Conservation (phyloP, 2,329 filamentous ascomycete genomes). For the Calonectria hongkongensis region DNA sequence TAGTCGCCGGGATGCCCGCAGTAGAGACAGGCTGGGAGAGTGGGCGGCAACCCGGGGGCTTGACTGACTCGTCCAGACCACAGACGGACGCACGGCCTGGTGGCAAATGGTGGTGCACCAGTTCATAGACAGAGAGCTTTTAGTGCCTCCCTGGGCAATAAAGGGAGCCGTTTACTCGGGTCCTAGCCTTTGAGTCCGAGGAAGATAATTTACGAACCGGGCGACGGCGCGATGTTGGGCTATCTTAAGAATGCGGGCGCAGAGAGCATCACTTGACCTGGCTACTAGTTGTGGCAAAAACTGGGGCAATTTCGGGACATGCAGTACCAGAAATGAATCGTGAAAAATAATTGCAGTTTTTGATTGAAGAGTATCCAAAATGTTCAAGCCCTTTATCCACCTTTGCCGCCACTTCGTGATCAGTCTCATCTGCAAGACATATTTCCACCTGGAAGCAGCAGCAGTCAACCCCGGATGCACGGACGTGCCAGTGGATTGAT, state of each 20-base stretch:
- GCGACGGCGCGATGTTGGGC: neutral
- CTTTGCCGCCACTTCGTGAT: too few species aligned
- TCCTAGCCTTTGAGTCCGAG: neutral
- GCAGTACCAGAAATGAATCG: neutral
- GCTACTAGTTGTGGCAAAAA: neutral
- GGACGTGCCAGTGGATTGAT: neutral
- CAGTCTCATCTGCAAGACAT: too few species aligned
- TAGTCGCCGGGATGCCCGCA: neutral
- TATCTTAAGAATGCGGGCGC: conserved; percentile 16
- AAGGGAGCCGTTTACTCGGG: neutral
- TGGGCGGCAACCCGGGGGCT: neutral
- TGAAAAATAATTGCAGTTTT: too few species aligned
- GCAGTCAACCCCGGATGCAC: neutral
- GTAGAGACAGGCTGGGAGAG: neutral
- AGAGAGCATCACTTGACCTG: neutral
- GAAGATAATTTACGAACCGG: neutral
- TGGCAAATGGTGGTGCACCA: neutral
- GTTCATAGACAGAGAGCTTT: neutral
- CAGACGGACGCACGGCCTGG: neutral
- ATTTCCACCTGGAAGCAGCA: too few species aligned
- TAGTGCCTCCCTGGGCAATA: conserved; percentile 7
- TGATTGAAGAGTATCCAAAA: too few species aligned
- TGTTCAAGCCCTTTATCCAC: too few species aligned
- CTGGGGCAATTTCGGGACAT: neutral
- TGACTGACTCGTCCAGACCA: conserved; percentile 1